phyloP scores from a whole-genome alignment of 345 rosid species.

The Populus tremula region DNA sequence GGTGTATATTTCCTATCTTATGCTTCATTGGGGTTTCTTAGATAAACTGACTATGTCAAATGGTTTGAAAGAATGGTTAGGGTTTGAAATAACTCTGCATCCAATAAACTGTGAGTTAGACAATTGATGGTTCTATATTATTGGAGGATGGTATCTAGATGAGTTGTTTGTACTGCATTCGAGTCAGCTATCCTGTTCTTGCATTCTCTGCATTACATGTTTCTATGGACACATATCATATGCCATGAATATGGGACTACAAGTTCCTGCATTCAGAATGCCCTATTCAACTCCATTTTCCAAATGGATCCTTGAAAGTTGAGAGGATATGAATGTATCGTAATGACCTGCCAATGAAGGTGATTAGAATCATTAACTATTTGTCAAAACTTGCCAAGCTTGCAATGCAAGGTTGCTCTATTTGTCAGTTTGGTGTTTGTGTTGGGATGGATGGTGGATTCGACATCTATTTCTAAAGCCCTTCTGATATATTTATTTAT shows the following conservation, averaged over 20 bases:
- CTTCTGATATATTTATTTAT: too few species aligned
- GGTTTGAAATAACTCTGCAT: neutral
- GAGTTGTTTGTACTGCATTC: neutral
- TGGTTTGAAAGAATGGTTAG: too few species aligned
- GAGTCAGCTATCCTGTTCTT: neutral
- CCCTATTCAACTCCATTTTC: neutral
- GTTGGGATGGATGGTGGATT: neutral
- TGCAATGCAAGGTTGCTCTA: neutral
- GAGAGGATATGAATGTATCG: neutral
- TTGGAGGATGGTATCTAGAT: neutral
- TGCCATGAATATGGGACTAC: too few species aligned
- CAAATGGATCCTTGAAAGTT: neutral
- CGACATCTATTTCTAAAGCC: neutral
- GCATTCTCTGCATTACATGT: neutral
- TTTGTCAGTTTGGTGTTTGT: neutral
- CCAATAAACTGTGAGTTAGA: neutral
- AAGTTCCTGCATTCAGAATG: neutral
- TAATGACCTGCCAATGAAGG: neutral
- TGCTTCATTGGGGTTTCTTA: neutral
- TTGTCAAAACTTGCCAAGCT: neutral
- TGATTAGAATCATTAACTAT: neutral
- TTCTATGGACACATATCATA: too few species aligned
- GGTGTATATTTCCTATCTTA: conserved; percentile 28
- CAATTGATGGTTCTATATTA: neutral
- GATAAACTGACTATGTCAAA: too few species aligned